These are phyloP conservation scores for Neospermospora avenae DNA, from an alignment of 2,329 filamentous ascomycete species.

Conservation along the genomic window DNA sequence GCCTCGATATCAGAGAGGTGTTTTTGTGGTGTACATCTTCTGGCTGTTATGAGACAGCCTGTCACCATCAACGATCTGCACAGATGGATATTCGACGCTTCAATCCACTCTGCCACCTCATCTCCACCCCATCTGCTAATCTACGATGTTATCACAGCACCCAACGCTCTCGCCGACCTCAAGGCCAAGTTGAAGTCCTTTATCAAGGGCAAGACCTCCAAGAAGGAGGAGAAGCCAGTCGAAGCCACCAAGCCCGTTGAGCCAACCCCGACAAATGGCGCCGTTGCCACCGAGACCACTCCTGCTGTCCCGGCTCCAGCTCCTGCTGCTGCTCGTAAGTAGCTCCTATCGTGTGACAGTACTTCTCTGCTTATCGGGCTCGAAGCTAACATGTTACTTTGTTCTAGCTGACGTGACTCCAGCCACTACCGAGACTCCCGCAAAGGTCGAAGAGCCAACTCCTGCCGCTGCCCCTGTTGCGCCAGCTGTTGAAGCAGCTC, in stretches of 20 bases:
- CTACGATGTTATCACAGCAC: slow-evolving; percentile 23
- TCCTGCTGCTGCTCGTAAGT: slow-evolving; percentile 22
- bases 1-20: slow-evolving; percentile 4
- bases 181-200: slow-evolving; percentile 35
- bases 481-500: background rate
- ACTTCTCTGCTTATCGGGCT: slow-evolving; percentile 11
- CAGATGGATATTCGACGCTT: background rate
- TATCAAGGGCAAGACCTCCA: slow-evolving; percentile 30
- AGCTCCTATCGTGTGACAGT: background rate
- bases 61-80: slow-evolving; percentile 4
- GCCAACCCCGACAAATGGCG: slow-evolving; percentile 16
- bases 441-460: slow-evolving; percentile 22
- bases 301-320: slow-evolving; percentile 21
- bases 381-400: slow-evolving; percentile 15
- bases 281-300: slow-evolving; percentile 21
- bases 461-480: slow-evolving; percentile 10
- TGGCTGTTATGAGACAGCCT: background rate
- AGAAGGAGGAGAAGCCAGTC: slow-evolving; percentile 28
- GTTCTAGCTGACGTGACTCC: slow-evolving; percentile 19
- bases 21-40: background rate
- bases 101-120: background rate
- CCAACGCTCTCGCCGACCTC: slow-evolving; percentile 30
- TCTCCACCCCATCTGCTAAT: slow-evolving; percentile 16
- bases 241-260: slow-evolving; percentile 14
- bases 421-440: slow-evolving; percentile 15